Evolutionary conservation across 1,284 basidiomycete genomes (phyloP).

Genomic region (Volvariella volvacea): DNA sequence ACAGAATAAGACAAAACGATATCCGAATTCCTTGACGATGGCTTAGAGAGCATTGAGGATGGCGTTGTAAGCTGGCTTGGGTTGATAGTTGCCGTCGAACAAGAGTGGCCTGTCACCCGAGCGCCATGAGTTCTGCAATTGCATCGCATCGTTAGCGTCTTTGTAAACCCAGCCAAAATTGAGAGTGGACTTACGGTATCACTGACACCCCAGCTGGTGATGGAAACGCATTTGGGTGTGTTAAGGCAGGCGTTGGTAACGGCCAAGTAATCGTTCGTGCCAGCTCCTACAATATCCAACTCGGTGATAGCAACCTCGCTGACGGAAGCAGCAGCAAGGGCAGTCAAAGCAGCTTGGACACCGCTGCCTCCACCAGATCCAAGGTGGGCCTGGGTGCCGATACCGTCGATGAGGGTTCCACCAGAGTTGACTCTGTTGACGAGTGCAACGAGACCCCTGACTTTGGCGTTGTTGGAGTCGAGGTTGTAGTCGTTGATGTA

Average conservation of each 20-base stretch:
- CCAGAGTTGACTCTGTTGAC: too few relatives aligned
- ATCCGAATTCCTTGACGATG: too few relatives aligned
- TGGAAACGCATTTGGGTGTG: conserved; percentile 32
- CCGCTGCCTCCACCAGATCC: conserved; percentile 24
- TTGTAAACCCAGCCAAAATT: neutral
- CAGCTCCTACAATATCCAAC: conserved; percentile 20
- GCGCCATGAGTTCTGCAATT: conserved; percentile 32
- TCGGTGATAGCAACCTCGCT: conserved; percentile 37
- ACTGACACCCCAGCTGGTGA: conserved; percentile 35
- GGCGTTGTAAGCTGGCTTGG: conserved; percentile 33
- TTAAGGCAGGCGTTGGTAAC: too few relatives aligned
- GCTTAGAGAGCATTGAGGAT: conserved; percentile 20
- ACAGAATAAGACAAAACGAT: too few relatives aligned
- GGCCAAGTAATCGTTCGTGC: conserved; percentile 30
- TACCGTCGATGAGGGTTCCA: too few relatives aligned
- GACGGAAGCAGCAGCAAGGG: conserved; percentile 28
- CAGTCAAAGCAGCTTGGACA: conserved; percentile 22
- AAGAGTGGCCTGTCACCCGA: conserved; percentile 26
- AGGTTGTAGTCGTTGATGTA: too few relatives aligned
- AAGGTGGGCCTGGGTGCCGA: conserved; percentile 20
- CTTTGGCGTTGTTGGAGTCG: too few relatives aligned
- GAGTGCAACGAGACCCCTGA: too few relatives aligned
- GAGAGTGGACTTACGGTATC: conserved; percentile 22
- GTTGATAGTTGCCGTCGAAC: conserved; percentile 33
- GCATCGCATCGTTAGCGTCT: too few relatives aligned